These are phyloP conservation scores for Coemansia sp. DNA, from an alignment of 192 early-diverging fungal species.

Conservation along the genomic window DNA sequence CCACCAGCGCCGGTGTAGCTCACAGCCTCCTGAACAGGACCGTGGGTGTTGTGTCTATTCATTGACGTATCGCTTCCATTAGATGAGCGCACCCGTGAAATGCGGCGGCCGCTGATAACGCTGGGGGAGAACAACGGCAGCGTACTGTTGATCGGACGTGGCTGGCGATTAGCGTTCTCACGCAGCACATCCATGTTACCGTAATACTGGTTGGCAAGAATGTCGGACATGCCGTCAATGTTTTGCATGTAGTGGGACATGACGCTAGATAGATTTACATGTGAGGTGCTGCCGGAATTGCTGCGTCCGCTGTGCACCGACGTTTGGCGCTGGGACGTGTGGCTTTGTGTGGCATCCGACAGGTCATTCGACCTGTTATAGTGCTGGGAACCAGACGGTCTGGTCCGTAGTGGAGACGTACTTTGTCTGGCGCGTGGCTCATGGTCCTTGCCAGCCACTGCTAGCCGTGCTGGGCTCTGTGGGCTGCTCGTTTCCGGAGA, in stretches of 20 bases:
- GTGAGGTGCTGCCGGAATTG: conserved; percentile 9
- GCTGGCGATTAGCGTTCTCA: conserved; percentile 25
- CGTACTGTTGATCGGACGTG: conserved; percentile 52
- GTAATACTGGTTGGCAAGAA: conserved; percentile 45
- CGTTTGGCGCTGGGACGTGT: conserved; percentile 5
- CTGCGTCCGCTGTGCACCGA: conserved; percentile 12
- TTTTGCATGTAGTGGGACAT: conserved; percentile 46
- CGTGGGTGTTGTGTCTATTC: not conserved
- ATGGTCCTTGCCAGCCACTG: not conserved
- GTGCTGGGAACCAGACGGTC: not conserved
- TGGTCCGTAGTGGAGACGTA: not conserved
- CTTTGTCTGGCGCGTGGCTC: not conserved
- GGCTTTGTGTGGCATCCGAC: not conserved
- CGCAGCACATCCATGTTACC: conserved; percentile 42
- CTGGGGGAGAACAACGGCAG: conserved; percentile 51
- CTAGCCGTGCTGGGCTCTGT: not conserved
- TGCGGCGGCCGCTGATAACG: conserved; percentile 28
- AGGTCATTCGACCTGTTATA: not conserved
- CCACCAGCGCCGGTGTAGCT: conserved; percentile 6
- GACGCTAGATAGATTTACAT: conserved; percentile 19
- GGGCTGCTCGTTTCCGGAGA: not conserved
- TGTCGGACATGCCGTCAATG: conserved; percentile 27
- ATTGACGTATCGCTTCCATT: conserved; percentile 24
- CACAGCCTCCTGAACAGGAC: not conserved
- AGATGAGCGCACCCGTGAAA: conserved; percentile 15